Base-by-base conservation (phyloP, 495 filamentous ascomycete species). In the Daldinia childiae region DNA sequence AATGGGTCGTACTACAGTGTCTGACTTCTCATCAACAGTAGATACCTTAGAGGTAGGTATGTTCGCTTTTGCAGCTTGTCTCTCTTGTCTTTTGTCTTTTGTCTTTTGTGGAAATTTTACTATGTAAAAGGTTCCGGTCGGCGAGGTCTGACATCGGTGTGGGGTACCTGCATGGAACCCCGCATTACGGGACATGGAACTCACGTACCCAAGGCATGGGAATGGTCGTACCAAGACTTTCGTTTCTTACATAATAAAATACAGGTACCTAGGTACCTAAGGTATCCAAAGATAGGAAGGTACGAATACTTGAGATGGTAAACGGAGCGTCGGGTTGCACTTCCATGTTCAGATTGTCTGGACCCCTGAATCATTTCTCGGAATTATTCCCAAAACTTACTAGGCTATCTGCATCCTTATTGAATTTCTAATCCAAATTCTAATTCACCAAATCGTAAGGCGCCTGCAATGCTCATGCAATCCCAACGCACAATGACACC, bases 161-260 rank as follows among this genome's bases (percentile, higher is more conserved):
- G 65, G 70, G 65, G 70, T 73, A 73, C 65, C 70, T 73, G 62
- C 57, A 66, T 66, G 17, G 14, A 61, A 68, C 70, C 70, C 70
- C 70, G 70, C 70, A 55, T 57, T 38, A 36, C 51, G 19, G 24
- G 50, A 54, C 27, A 54, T 21, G 50, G 50, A 29, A 52, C 50
- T 15, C 21, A 7, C 24, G 9, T 52, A 52, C 48, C 19, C 4
- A 27, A 52, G 5, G 50, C 12, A 52, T 26, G 50, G 5, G 50
- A 4, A 52, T 26, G 50, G 50, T 12, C 8, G 17, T 24, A 48
- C 43, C 43, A 21, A 48, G 27, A n/a, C 24, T 7, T 27, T 52
- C 15, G 6, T 9, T 24, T 54, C 24, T 54, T 54, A 54, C 50
- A 14, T 54, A 54, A 54, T 54, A 54, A 54, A 52, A n/a, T n/a